phyloP scores from a whole-genome alignment of 257 asterid genomes.

The Forsythia suspensa region DNA sequence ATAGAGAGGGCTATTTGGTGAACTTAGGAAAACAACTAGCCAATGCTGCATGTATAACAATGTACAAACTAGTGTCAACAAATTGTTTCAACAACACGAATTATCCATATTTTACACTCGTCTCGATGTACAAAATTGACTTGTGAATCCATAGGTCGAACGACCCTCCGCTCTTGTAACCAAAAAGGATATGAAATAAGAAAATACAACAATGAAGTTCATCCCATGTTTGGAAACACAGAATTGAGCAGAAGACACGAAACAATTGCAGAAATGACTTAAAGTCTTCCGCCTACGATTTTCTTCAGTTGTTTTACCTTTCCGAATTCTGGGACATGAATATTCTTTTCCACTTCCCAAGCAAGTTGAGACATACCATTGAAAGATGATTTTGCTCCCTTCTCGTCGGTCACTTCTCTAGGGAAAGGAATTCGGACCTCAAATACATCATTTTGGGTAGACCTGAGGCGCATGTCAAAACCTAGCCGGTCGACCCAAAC shows the following conservation, averaged over 20 bases:
- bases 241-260: neutral
- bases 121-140: neutral
- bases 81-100: neutral
- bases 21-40: neutral
- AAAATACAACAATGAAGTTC: neutral
- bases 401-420: conserved; percentile 80
- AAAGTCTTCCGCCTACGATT: conserved; percentile 21
- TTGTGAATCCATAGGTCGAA: neutral
- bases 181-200: neutral
- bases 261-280: neutral
- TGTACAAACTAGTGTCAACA: neutral
- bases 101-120: neutral
- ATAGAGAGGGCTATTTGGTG: neutral
- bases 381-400: conserved; percentile 96
- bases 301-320: conserved; percentile 71
- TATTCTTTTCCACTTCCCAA: conserved; percentile 91
- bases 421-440: conserved; percentile 95
- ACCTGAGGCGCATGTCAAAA: conserved; percentile 65
- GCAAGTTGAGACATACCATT: conserved; percentile 96
- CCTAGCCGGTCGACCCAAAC: conserved; percentile 96
- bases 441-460: conserved; percentile 55
- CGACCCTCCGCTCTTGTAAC: neutral
- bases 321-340: conserved; percentile 52
- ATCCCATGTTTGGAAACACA: neutral
- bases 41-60: neutral